Conservation (phyloP, 176 grass and related monocot genomes). For the Carex myosuroides region DNA sequence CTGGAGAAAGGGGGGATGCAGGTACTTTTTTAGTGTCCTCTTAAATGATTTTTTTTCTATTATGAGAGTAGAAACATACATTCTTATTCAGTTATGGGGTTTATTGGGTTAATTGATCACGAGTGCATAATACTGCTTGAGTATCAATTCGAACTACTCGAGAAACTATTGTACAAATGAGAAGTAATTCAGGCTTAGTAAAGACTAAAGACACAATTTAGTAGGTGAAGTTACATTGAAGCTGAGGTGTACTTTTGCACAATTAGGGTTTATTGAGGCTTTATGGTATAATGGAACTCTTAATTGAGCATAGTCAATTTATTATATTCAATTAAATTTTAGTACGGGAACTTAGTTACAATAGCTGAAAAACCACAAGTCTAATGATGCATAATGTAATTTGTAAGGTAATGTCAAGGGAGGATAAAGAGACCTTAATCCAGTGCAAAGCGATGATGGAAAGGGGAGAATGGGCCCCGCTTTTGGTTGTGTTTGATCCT, state of each 20-base stretch:
- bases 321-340: neutral
- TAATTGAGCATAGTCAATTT: neutral
- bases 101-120: neutral
- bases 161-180: neutral
- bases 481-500: conserved; percentile 66
- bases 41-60: neutral
- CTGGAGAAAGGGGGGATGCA: conserved; percentile 90
- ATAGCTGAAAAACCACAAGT: neutral
- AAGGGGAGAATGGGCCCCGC: conserved; percentile 66
- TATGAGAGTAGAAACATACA: neutral
- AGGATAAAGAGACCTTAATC: conserved; percentile 60
- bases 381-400: neutral
- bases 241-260: neutral
- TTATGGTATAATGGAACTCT: neutral
- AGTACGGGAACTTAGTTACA: neutral
- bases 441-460: conserved; percentile 81
- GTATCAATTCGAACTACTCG: neutral
- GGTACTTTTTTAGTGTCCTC: conserved; percentile 11
- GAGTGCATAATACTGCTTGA: neutral
- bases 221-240: neutral
- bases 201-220: neutral
- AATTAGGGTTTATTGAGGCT: neutral
- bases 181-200: neutral
- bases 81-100: neutral
- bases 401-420: conserved; percentile 54